These are phyloP conservation scores for Setaria italica DNA, from an alignment of 202 grass and related monocot genomes.

Conservation along the genomic window DNA sequence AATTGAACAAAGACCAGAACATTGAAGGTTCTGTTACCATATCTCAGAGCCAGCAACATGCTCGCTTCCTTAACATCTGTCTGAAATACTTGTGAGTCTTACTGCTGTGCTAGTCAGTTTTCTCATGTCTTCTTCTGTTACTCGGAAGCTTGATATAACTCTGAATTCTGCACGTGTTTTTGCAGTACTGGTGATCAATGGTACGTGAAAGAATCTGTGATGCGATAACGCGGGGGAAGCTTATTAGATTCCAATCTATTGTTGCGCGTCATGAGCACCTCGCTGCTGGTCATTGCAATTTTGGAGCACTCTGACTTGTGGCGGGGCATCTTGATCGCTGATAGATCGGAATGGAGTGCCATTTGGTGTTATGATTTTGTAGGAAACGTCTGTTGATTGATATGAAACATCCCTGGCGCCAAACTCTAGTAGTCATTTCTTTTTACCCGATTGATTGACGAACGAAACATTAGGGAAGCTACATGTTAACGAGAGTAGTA, in stretches of 20 bases:
- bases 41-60: slow-evolving; percentile 80
- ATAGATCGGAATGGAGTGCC: slow-evolving; percentile 21
- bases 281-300: slow-evolving; percentile 40
- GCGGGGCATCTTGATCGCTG: slow-evolving; percentile 9
- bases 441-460: slow-evolving; percentile 1
- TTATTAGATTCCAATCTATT: slow-evolving; percentile 8
- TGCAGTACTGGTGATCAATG: slow-evolving; percentile 61
- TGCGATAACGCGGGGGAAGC: slow-evolving; percentile 49
- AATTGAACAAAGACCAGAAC: slow-evolving; percentile 86
- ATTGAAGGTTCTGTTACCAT: slow-evolving; percentile 93
- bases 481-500: slow-evolving; percentile 38
- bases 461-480: slow-evolving; percentile 22
- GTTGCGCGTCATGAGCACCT: neutral
- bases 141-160: slow-evolving; percentile 43
- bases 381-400: neutral
- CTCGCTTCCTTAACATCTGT: slow-evolving; percentile 83
- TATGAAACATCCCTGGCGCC: slow-evolving; percentile 10
- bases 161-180: neutral
- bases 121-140: neutral
- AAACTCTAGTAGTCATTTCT: neutral
- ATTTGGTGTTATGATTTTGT: slow-evolving; percentile 33
- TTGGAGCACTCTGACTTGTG: slow-evolving; percentile 45
- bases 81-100: slow-evolving; percentile 84
- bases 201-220: slow-evolving; percentile 69
- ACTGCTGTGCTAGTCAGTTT: slow-evolving; percentile 21